These are phyloP conservation scores for Penicillium freii DNA, from an alignment of 2,329 filamentous ascomycete species.

Conservation along the genomic window DNA sequence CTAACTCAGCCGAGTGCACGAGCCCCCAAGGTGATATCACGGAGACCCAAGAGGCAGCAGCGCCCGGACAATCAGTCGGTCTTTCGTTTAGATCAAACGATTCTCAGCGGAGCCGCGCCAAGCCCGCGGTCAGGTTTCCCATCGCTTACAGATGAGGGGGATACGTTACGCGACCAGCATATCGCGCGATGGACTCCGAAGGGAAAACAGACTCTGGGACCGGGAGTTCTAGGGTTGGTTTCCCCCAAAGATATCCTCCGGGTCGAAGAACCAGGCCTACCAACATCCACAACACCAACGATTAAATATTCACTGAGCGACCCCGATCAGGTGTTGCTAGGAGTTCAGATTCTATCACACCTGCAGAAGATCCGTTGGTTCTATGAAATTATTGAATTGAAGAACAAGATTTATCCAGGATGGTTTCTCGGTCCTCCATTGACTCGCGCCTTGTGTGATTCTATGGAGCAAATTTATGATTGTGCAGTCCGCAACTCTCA, in stretches of 20 bases:
- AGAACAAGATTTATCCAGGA: background rate
- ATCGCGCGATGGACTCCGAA: background rate
- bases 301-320: background rate
- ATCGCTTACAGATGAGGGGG: background rate
- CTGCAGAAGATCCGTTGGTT: slow-evolving; percentile 11
- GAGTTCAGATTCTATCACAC: slow-evolving; percentile 15
- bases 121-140: background rate
- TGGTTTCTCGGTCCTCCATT: background rate
- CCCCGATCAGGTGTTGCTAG: slow-evolving; percentile 9
- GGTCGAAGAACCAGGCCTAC: background rate
- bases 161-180: background rate
- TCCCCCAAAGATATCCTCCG: background rate
- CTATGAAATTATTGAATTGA: slow-evolving; percentile 14
- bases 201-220: background rate
- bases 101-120: background rate
- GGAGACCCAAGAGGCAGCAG: background rate
- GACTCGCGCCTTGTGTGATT: background rate
- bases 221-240: background rate
- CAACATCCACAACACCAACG: background rate
- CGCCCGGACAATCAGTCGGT: background rate
- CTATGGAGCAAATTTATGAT: slow-evolving; percentile 2
- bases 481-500: background rate
- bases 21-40: background rate
- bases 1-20: background rate
- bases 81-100: background rate